Evolutionary conservation across 352 stramenopile species (phyloP), one percentile per base, ranked within the genome.

Genomic region (Phytophthora sp.): DNA sequence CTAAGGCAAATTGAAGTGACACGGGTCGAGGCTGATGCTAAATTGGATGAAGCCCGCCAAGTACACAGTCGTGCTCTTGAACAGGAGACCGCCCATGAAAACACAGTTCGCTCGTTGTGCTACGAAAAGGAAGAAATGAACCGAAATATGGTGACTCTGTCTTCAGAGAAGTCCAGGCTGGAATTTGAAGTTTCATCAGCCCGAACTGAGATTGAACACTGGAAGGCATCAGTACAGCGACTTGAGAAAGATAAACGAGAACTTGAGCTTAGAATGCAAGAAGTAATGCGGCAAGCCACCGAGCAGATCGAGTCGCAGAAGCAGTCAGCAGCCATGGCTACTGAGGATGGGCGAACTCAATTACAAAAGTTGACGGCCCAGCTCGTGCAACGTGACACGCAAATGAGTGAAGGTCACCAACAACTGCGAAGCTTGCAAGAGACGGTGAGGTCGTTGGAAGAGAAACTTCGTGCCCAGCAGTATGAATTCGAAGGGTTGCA

Each of bases 111-210:
- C 7, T 76, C 63, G 21, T 54, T 93, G 20, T 65, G 72, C 49
- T 66, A 73, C 15, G 84, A 93, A 37, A 93, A 89, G 45, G 82
- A 91, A 56, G 79, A 85, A 9, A 38, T 82, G 46, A 86, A 74
- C 21, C 76, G 76, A 20, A 84, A 74, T 7, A 59, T 90, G 18
- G 59, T 68, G 32, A 55, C 65, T 0, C 48, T 89, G 6, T 64
- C 67, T n/a, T 72, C 69, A 2, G 79, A 92, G 43, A 89, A 88
- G 34, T 45, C 75, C 3, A 54, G 65, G 11, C 44, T 90, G 13
- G 82, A 91, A 52, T 64, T 62, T 26, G 79, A 92, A 54, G 20
- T 89, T 28, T 38, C 55, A 15, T 71, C 72, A 23, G 72, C 80
- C 27, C 77, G 75, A 24, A 67, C 72, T 58, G 61, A 79, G 17